Percentiles rank a stretch among this genome's conserved stretches.
These are phyloP conservation scores for Hawksworthiomyces lignivorus DNA, from an alignment of 2,329 filamentous ascomycete species.

Conservation along the genomic window DNA sequence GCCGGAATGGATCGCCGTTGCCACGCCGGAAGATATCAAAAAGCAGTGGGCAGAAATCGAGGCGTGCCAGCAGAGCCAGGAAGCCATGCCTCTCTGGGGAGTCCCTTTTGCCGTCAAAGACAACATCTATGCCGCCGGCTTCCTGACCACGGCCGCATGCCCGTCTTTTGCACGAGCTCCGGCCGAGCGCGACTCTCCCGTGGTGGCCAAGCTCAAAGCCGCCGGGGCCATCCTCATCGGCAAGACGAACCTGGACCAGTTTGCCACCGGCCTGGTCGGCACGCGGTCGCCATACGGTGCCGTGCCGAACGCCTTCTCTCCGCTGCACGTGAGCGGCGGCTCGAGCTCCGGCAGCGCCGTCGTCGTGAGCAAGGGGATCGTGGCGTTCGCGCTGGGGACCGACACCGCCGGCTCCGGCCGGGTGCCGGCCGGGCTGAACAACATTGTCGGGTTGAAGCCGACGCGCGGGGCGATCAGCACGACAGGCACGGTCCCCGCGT, in stretches of 20 bases:
- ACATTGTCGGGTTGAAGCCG: slow-evolving; percentile 43
- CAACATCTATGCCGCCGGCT: slow-evolving; percentile 43
- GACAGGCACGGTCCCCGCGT: slow-evolving; percentile 27
- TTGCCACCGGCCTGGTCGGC: slow-evolving; percentile 55
- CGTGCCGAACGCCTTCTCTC: slow-evolving; percentile 46
- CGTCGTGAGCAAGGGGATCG: slow-evolving; percentile 43
- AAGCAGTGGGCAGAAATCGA: no score
- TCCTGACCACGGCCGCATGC: slow-evolving; percentile 46
- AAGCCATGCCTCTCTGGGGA: slow-evolving; percentile 46
- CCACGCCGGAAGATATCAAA: no score
- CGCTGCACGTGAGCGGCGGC: no score
- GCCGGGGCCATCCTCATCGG: slow-evolving; percentile 51
- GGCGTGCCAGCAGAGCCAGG: no score
- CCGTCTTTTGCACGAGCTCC: slow-evolving; percentile 29
- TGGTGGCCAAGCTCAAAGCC: slow-evolving; percentile 40
- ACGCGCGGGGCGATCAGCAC: slow-evolving; percentile 43
- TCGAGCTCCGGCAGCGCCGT: slow-evolving; percentile 50
- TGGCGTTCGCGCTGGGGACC: slow-evolving; percentile 48
- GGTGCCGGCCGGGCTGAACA: slow-evolving; percentile 46
- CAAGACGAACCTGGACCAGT: slow-evolving; percentile 54
- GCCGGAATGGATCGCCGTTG: no score
- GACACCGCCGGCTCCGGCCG: slow-evolving; percentile 48
- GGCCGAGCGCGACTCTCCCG: slow-evolving; percentile 35
- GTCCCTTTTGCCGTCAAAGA: slow-evolving; percentile 52
- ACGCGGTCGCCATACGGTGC: slow-evolving; percentile 53